Base-by-base conservation (phyloP, 345 rosid species). In the sweet orange (Citrus sinensis) region DNA sequence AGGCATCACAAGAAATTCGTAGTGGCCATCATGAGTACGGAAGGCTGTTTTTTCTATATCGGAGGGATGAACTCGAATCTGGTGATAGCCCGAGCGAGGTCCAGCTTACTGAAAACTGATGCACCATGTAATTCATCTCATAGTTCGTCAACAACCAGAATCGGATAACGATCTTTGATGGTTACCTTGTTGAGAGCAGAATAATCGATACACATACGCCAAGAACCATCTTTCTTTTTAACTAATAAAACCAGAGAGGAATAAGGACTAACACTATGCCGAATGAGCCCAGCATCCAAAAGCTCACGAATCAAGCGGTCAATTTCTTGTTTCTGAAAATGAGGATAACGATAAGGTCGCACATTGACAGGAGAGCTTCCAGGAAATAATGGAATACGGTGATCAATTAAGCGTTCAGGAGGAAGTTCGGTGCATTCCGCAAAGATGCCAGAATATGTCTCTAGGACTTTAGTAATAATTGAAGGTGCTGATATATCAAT, bases 391-490 rank as follows among this genome's bases (percentile, higher is more conserved):
- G 11, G 29, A 0, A 58, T 58, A 9, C 1, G 29, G 3, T 58
- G 62, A 24, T n/a, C 11, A 7, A 58, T 8, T 2, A 58, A 58
- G 8, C 11, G 1, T 2, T n/a, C 11, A 6, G 14, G 11, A 6
- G 4, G 29, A 58, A 20, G 11, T 6, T 7, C 0, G 6, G n/a
- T 58, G 1, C 5, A 4, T 6, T 1, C 3, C 0, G 11, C 0
- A 3, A 58, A 58, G 9, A n/a, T 24, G 9, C 8, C 2, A 2
- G 1, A 58, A n/a, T 22, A 58, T 7, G 62, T 58, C 62, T 20
- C 5, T 6, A 58, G 0, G 8, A n/a, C 62, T 1, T 19, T 7
- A 58, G 62, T 24, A 5, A 58, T 22, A 19, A 22, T 4, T 20
- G 14, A 20, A 16, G 62, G 62, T 22, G 27, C 27, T n/a, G 11